Percentiles rank a stretch among this genome's conserved stretches.
These are phyloP conservation scores for Carex kokanica DNA, from an alignment of 176 grass and related monocot genomes.

Conservation along the genomic window DNA sequence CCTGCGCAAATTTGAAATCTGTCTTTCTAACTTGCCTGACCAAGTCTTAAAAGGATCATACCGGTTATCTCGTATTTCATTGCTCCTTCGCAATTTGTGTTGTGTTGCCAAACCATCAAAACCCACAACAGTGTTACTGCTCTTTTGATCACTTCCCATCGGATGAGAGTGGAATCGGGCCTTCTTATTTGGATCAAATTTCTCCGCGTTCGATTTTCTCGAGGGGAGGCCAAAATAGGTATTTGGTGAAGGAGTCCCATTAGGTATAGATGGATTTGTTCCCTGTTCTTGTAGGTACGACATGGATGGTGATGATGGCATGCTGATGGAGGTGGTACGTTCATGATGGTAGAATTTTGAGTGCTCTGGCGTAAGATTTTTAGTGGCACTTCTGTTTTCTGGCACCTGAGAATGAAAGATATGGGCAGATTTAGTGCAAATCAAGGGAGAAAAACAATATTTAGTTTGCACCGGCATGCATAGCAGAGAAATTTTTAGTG, in stretches of 20 bases:
- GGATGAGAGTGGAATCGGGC: slow-evolving; percentile 66
- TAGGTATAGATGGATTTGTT: neutral
- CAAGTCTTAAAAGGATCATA: slow-evolving; percentile 91
- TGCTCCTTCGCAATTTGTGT: slow-evolving; percentile 11
- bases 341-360: slow-evolving; percentile 11
- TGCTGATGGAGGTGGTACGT: slow-evolving; percentile 56
- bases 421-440: neutral
- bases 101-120: slow-evolving; percentile 8
- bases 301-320: slow-evolving; percentile 61
- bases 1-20: slow-evolving; percentile 59
- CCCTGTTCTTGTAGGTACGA: slow-evolving; percentile 22
- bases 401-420: slow-evolving; percentile 24
- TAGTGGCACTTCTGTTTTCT: slow-evolving; percentile 8
- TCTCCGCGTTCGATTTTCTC: neutral
- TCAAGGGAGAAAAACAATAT: neutral
- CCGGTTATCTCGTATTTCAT: slow-evolving; percentile 42
- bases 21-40: slow-evolving; percentile 74
- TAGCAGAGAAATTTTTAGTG: neutral
- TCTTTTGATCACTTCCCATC: slow-evolving; percentile 14
- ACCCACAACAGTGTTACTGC: slow-evolving; percentile 2
- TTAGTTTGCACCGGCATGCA: neutral
- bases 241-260: neutral
- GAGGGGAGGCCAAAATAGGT: neutral
- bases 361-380: neutral
- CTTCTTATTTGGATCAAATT: slow-evolving; percentile 32